Conservation (phyloP, 306 rosid species). For the Quercus aquifolioides region DNA sequence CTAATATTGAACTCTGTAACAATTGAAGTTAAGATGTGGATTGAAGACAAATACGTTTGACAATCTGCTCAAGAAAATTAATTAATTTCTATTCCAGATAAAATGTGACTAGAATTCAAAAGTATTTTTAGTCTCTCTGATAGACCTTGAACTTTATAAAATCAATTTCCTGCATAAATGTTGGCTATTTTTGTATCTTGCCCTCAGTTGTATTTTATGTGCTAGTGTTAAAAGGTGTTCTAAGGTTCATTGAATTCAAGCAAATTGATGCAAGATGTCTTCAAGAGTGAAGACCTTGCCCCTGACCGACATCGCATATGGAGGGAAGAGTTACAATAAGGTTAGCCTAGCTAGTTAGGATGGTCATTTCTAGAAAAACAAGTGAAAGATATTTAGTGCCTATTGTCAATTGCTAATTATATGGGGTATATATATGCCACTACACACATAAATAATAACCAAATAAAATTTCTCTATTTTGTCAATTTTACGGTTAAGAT, state of each 20-base stretch:
- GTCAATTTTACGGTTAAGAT: no score
- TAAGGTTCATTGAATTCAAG: background rate
- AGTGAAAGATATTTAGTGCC: background rate
- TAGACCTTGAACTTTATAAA: background rate
- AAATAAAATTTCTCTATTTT: no score
- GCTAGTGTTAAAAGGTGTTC: background rate
- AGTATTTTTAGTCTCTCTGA: background rate
- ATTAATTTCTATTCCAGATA: background rate
- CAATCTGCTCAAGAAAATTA: background rate
- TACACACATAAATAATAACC: no score
- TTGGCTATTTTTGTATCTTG: background rate
- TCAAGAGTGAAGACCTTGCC: background rate
- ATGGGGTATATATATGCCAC: background rate
- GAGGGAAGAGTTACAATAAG: background rate
- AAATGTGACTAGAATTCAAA: background rate
- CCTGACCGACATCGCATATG: background rate
- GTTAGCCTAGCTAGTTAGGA: no score
- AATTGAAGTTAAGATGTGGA: slow-evolving; percentile 54
- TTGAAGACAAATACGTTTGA: slow-evolving; percentile 18
- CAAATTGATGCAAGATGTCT: background rate
- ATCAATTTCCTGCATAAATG: background rate
- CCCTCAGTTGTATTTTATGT: background rate
- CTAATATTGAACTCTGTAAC: slow-evolving; percentile 75
- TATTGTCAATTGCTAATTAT: background rate
- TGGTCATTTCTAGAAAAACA: background rate